Base-by-base conservation (phyloP, 257 asterid genomes). In the Oldenlandia corymbosa region DNA sequence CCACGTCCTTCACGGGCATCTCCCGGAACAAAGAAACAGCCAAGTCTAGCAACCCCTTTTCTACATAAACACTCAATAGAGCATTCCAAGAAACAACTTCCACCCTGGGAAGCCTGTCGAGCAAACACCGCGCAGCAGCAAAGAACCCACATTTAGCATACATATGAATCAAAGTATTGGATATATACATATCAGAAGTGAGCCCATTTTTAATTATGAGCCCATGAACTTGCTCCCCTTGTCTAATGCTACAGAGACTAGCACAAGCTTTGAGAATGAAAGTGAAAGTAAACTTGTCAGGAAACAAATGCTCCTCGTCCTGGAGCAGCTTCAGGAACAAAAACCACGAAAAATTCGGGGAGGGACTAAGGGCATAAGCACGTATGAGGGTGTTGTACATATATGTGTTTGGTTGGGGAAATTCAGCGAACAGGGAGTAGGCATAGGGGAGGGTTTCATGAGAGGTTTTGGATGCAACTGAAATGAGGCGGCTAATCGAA, bases 191-290 rank as follows among this genome's bases (percentile, higher is more conserved):
- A 65, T 79, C 79, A 24, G 54, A 60, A 0, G 26, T 64, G 20
- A 79, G 31, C 53, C 76, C 81, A 31, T 21, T 48, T 66, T 79
- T 79, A 10, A 68, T 17, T n/a, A 53, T 65, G 30, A 66, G 42
- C 12, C 72, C 76, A 36, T 79, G 79, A 62, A 79, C 52, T 53
- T 75, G 79, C 42, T 67, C 55, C 42, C 76, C 81, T 61, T 52
- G 50, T 42, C 49, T 55, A 24, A 62, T 42, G 46, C 61, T 62
- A 31, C 55, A 60, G 37, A 66, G 56, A 66, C 60, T 32, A 58
- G 76, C 76, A 66, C 84, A 79, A 54, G 79, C 81, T 63, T 75
- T 79, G 49, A 79, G 72, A 54, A 72, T 14, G 46, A 79, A 79
- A 16, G 84, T 79, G 60, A 72, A 75, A 54, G 69, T 79, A 55